These are phyloP conservation scores for Vinca major DNA, from an alignment of 305 asterid species.

Conservation along the genomic window DNA sequence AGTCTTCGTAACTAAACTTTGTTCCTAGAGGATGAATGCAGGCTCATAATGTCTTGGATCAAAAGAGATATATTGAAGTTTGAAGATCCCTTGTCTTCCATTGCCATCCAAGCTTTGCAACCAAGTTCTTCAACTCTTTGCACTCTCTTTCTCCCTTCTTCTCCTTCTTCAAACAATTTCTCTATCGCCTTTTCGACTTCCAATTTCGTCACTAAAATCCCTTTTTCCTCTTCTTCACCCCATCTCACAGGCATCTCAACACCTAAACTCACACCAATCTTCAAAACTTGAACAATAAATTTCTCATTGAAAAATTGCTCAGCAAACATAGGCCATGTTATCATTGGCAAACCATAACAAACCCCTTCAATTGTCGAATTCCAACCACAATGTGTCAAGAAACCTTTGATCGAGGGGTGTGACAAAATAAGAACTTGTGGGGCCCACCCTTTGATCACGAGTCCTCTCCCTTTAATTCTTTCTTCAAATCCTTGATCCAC, in stretches of 20 bases:
- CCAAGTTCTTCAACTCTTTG: slow-evolving; percentile 27
- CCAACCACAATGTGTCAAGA: slow-evolving; percentile 63
- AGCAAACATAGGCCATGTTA: slow-evolving; percentile 57
- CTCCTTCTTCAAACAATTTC: slow-evolving; percentile 29
- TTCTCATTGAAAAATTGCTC: slow-evolving; percentile 56
- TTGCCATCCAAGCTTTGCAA: slow-evolving; percentile 25
- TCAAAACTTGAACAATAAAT: slow-evolving; percentile 27
- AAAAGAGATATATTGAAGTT: slow-evolving; percentile 20
- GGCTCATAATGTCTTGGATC: slow-evolving; percentile 35
- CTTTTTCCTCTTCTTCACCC: slow-evolving; percentile 13
- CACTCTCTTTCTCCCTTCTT: slow-evolving; percentile 28
- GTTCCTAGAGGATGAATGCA: background rate
- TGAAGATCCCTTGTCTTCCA: slow-evolving; percentile 39
- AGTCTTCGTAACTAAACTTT: too few species aligned
- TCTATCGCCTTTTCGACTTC: slow-evolving; percentile 21
- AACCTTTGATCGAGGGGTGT: slow-evolving; percentile 40
- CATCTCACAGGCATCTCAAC: slow-evolving; percentile 18
- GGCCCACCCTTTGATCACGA: slow-evolving; percentile 53
- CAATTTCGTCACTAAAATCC: slow-evolving; percentile 21
- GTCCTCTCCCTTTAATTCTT: slow-evolving; percentile 31
- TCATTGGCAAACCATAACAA: slow-evolving; percentile 43
- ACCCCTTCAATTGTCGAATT: slow-evolving; percentile 49
- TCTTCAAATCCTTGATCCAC: slow-evolving; percentile 31
- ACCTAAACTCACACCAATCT: slow-evolving; percentile 39
- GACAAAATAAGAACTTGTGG: slow-evolving; percentile 51